Percentiles rank a stretch among this genome's conserved stretches.
phyloP scores from a whole-genome alignment of 192 early-diverging fungal genomes.

The Helicostylum pulchrum region DNA sequence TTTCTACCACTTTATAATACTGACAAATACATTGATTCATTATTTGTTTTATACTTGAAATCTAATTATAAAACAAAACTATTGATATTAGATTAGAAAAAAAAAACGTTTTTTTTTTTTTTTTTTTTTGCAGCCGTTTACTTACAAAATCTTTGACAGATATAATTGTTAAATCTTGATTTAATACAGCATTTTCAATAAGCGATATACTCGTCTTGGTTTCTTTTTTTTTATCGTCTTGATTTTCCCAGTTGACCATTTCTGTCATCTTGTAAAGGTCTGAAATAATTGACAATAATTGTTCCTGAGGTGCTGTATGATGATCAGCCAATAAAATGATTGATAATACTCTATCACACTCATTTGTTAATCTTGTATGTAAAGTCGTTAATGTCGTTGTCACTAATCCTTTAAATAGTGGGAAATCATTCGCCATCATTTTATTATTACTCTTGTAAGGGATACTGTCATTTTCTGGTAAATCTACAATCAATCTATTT shows the following conservation, averaged over 20 bases:
- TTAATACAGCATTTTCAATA: not conserved
- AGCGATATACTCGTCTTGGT: not conserved
- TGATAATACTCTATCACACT: constrained; percentile 24
- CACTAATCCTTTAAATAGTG: constrained; percentile 24
- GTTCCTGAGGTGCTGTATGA: constrained; percentile 10
- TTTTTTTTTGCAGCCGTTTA: not conserved
- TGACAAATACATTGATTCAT: constrained; percentile 31
- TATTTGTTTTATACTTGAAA: constrained; percentile 24
- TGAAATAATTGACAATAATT: constrained; percentile 16
- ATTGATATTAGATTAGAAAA: not conserved
- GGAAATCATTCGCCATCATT: constrained; percentile 1
- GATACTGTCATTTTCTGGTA: constrained; percentile 14
- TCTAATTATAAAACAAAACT: not conserved
- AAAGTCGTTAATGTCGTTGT: constrained; percentile 33
- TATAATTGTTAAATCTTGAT: not conserved
- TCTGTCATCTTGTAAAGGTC: constrained; percentile 33
- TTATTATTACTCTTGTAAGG: constrained; percentile 11
- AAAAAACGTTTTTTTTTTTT: not conserved
- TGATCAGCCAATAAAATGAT: constrained; percentile 8
- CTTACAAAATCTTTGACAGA: constrained; percentile 16
- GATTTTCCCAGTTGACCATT: constrained; percentile 30
- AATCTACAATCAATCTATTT: not conserved
- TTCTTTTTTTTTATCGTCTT: not conserved
- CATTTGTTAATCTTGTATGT: constrained; percentile 26
- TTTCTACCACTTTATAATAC: constrained; percentile 32